Percentiles rank a stretch among this genome's conserved stretches.
Evolutionary conservation across 139 green algal species (phyloP).

Genomic region (Pycnococcus provasolii): DNA sequence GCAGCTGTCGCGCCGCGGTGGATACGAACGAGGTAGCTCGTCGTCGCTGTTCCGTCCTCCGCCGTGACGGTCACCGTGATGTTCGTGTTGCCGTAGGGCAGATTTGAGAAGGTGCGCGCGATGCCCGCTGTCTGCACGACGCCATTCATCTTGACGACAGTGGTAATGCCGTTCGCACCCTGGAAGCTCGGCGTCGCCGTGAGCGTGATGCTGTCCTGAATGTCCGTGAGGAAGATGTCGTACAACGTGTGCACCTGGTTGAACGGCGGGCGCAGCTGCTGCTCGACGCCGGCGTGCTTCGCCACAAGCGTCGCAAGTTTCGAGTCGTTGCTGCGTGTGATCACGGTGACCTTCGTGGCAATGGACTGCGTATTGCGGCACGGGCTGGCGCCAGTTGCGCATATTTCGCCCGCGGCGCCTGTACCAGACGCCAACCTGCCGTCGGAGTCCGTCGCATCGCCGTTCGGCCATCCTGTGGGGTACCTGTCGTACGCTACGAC

Average conservation of each 20-base stretch:
- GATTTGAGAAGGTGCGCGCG: not conserved
- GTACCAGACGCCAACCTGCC: not conserved
- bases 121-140: too few relatives aligned
- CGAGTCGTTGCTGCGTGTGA: not conserved
- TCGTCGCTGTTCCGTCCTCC: not conserved
- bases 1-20: not conserved
- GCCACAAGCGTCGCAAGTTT: not conserved
- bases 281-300: not conserved
- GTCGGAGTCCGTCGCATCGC: not conserved
- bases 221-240: not conserved
- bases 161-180: not conserved
- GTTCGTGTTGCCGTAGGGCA: not conserved
- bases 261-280: not conserved
- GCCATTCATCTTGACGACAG: too few relatives aligned
- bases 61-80: slow-evolving; percentile 6
- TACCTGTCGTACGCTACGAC: slow-evolving; percentile 1
- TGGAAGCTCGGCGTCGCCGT: not conserved
- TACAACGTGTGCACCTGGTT: not conserved
- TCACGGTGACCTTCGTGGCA: not conserved
- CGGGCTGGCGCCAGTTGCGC: too few relatives aligned
- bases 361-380: not conserved
- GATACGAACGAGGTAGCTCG: not conserved
- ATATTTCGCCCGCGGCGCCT: too few relatives aligned
- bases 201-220: not conserved
- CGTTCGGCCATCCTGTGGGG: not conserved